Evolutionary conservation across 768 basidiomycete species (phyloP), one percentile per base, ranked within the genome.

Genomic region (Dioszegia hungarica): DNA sequence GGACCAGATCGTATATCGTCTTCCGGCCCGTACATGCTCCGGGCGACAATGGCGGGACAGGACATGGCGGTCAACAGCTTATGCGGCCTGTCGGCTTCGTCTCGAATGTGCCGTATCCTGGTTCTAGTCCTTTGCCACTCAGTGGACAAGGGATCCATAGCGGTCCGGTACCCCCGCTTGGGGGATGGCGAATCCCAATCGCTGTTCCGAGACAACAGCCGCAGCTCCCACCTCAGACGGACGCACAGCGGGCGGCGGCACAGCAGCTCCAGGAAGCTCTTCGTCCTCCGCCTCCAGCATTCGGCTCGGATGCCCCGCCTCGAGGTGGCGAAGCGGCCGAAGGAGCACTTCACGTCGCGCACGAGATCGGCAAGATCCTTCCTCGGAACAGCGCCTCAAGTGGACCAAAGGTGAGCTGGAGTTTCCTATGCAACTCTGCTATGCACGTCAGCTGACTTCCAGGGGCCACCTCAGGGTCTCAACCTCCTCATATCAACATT

Each of bases 1-100:
- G 60, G 19, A 60, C 58, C 37, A 62, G 63, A 8, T 43, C 50
- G 11, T 29, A 45, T 8, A 20, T 41, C 9, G 22, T 37, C 36
- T 34, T 39, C 17, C 40, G 51, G 11, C 51, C 60, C 1, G 19
- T 59, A n/a, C 33, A 19, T 1, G 28, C 41, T 2, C 24, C 46
- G 6, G 4, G 22, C 33, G n/a, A 6, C 54, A 20, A 12, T 33
- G 19, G 19, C 6, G 9, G 29, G 15, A n/a, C n/a, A 15, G 36
- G 9, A 22, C 10, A 31, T 5, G 22, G 15, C 24, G 31, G 31
- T 51, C 49, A 17, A 24, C 31, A 20, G 27, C 40, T 12, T 19
- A 11, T 43, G 28, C 43, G 20, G 20, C 19, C 48, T 12, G 22
- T 59, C 19, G 20, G n/a, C 27, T 41, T 57, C 39, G 25, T 9